Percentiles rank a stretch among this genome's conserved stretches.
Evolutionary conservation across 345 rosid species (phyloP).

Genomic region (Pistacia atlantica): DNA sequence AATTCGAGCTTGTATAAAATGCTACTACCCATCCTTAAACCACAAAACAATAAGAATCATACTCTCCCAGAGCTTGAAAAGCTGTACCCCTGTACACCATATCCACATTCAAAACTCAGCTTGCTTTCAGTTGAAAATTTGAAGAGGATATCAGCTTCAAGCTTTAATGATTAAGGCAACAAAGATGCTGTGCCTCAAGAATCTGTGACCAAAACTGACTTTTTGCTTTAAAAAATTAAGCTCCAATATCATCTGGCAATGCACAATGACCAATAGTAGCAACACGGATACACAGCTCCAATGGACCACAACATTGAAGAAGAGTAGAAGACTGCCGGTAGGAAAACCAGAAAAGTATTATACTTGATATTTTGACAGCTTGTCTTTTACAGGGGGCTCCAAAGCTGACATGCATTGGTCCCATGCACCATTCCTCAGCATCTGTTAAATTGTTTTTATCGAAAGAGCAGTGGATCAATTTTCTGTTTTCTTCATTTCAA

Average conservation of each 20-base stretch:
- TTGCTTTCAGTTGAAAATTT: neutral
- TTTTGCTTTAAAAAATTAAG: constrained; percentile 22
- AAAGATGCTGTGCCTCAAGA: constrained; percentile 25
- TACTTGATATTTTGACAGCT: constrained; percentile 77
- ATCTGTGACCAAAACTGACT: constrained; percentile 24
- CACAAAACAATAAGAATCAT: neutral
- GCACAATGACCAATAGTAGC: constrained; percentile 24
- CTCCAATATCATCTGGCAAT: constrained; percentile 21
- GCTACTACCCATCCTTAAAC: neutral
- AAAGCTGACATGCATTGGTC: constrained; percentile 81
- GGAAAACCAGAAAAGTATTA: constrained; percentile 24
- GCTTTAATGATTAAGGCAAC: constrained; percentile 25
- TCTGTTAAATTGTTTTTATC: constrained; percentile 44
- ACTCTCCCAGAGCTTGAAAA: constrained; percentile 24
- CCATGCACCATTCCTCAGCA: constrained; percentile 89
- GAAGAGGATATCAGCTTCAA: constrained; percentile 24
- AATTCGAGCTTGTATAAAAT: constrained; percentile 8
- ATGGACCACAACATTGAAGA: constrained; percentile 17
- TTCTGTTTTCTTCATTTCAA: neutral
- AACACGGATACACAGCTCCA: constrained; percentile 17
- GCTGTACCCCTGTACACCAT: constrained; percentile 26
- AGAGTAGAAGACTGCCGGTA: neutral
- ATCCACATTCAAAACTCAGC: constrained; percentile 18
- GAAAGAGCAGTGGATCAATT: neutral
- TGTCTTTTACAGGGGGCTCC: constrained; percentile 88